Evolutionary conservation across 2,329 filamentous ascomycete genomes (phyloP), one percentile per base, ranked within the genome.

Genomic region (Waltergamsia citrina): DNA sequence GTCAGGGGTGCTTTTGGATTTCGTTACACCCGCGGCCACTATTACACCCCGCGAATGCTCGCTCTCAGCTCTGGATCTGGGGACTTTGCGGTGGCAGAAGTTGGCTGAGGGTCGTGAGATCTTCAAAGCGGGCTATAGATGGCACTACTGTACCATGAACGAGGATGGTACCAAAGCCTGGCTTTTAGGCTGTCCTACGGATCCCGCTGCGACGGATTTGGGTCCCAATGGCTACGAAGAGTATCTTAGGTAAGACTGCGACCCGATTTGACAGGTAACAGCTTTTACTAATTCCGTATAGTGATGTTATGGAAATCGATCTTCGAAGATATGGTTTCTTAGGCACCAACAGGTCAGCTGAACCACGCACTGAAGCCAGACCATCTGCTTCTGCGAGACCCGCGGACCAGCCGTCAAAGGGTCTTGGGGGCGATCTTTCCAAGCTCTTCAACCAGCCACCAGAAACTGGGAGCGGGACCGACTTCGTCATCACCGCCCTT

Each of bases 81-180:
- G 83, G 38, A 81, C 84, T 1, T 62, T 96, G 32, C 80, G 88
- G 31, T 98, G 92, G 92, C 87, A 94, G 56, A 93, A 88, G 52
- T 69, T 98, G 14, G 92, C 90, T 2, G 90, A 95, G 49, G 92
- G 92, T 4, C 82, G 85, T 32, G 92, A 98, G 52, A 81, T 98
- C 22, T 98, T 95, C 60, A 84, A 84, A 45, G 67, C 78, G 0
- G 85, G 83, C n/a, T 96, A 92, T 55, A 78, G 90, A 39, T 98
- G 92, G 92, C 90, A 96, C 56, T 98, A 98, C 53, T 96, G 92
- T 55, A 94, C 87, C 4, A 83, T 95, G 60, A 93, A 95, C 52
- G 81, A 92, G 40, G 85, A 94, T 47, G 90, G 90, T 6, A 95
- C 92, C 6, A 94, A 94, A 53, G 92, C 87, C 7, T 98, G 92